phyloP scores from a whole-genome alignment of 441 rosid genomes.

The California macrophylla region DNA sequence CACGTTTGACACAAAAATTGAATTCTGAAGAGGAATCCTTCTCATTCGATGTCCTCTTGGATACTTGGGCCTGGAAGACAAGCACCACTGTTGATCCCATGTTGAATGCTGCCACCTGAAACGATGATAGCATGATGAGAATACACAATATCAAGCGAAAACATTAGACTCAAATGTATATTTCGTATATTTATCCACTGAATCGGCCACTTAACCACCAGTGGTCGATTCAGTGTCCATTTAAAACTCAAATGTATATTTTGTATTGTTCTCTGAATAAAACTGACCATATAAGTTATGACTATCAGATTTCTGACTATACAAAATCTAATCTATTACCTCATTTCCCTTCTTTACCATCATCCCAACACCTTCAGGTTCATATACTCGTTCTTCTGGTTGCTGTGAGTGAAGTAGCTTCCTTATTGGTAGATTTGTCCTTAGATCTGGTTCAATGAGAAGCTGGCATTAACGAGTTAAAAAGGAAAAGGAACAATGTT shows the following conservation, averaged over 20 bases:
- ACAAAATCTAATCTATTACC: conserved; percentile 33
- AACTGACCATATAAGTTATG: background rate
- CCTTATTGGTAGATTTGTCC: conserved; percentile 64
- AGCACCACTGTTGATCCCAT: conserved; percentile 93
- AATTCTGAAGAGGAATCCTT: conserved; percentile 39
- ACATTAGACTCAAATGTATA: background rate
- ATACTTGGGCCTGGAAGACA: conserved; percentile 70
- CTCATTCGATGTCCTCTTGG: conserved; percentile 27
- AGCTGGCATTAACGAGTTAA: conserved; percentile 41
- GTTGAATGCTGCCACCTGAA: conserved; percentile 75
- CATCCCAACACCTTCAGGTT: conserved; percentile 62
- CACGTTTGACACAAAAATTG: conserved; percentile 44
- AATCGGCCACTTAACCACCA: no score
- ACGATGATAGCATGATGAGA: conserved; percentile 15
- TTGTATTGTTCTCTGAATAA: background rate
- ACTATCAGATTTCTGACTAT: background rate
- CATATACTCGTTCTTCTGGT: conserved; percentile 60
- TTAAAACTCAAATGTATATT: background rate
- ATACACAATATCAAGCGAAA: background rate
- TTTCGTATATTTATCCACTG: no score
- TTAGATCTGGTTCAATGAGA: conserved; percentile 66
- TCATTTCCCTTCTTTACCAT: conserved; percentile 70
- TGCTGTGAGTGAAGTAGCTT: conserved; percentile 47
- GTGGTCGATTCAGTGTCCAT: background rate
- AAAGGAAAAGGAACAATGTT: background rate